Conservation (phyloP, 164 flowering plant genomes). For the Pachysandra terminalis region DNA sequence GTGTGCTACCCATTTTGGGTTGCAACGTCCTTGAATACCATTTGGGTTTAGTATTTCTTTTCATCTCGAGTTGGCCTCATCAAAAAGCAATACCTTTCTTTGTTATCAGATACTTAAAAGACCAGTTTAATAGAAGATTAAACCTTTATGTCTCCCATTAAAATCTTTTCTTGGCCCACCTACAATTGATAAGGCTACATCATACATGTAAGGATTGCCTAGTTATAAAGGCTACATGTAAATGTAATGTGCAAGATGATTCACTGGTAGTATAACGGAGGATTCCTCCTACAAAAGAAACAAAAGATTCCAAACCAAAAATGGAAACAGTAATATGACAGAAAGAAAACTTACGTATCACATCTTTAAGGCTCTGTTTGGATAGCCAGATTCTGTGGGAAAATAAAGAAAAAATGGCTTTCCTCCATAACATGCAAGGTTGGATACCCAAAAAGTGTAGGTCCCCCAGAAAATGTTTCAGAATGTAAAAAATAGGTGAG, state of each 20-base stretch:
- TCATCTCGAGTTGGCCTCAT: conserved; percentile 26
- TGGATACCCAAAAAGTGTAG: too few relatives aligned
- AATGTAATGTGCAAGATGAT: not conserved
- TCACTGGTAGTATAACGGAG: not conserved
- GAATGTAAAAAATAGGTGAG: too few relatives aligned
- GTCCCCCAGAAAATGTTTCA: too few relatives aligned
- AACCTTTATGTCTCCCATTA: not conserved
- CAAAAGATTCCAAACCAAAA: not conserved
- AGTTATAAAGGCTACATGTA: too few relatives aligned
- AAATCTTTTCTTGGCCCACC: not conserved
- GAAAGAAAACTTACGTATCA: not conserved
- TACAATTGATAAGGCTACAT: not conserved
- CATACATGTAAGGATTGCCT: too few relatives aligned
- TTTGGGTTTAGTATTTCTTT: conserved; percentile 57
- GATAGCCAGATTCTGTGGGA: too few relatives aligned
- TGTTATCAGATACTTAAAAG: too few relatives aligned
- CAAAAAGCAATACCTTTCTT: conserved; percentile 42
- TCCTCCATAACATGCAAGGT: too few relatives aligned
- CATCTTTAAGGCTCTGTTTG: too few relatives aligned
- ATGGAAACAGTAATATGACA: not conserved
- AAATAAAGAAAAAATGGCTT: too few relatives aligned
- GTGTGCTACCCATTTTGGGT: conserved; percentile 22
- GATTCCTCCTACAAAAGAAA: not conserved
- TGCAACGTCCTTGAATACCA: conserved; percentile 21
- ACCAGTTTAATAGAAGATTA: not conserved